Percentiles rank a stretch among this genome's conserved stretches.
Conservation (phyloP, 139 green algal species). For the Coelastrella sp. region DNA sequence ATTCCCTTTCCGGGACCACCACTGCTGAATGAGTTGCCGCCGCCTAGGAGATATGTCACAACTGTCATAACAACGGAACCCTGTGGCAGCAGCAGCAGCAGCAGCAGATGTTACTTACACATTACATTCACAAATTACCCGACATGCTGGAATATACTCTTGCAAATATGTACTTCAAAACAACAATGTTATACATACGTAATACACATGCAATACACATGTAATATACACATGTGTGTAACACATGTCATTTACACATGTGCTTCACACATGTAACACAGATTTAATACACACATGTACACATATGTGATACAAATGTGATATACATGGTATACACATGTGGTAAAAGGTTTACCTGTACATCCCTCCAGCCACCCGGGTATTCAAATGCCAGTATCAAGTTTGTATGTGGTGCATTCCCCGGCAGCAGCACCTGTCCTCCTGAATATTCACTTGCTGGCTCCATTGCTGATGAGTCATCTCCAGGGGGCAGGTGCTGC, state of each 20-base stretch:
- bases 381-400: slow-evolving; percentile 83
- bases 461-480: slow-evolving; percentile 1
- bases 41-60: slow-evolving; percentile 92
- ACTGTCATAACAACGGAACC: slow-evolving; percentile 64
- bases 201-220: no score
- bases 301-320: no score
- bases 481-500: slow-evolving; percentile 3
- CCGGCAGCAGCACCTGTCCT: slow-evolving; percentile 60
- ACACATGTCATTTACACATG: no score
- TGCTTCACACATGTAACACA: no score
- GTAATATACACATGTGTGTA: no score
- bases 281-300: no score
- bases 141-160: no score
- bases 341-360: slow-evolving; percentile 65
- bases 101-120: no score
- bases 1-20: slow-evolving; percentile 96
- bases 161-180: no score
- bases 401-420: slow-evolving; percentile 56
- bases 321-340: background rate
- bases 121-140: background rate
- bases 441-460: slow-evolving; percentile 39
- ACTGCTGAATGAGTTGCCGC: slow-evolving; percentile 90
- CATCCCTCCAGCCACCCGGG: slow-evolving; percentile 90
- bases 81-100: slow-evolving; percentile 41
- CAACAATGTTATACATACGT: no score